These are phyloP conservation scores for Kodamaea sagamina DNA, from an alignment of 805 yeast genomes.

Conservation along the genomic window DNA sequence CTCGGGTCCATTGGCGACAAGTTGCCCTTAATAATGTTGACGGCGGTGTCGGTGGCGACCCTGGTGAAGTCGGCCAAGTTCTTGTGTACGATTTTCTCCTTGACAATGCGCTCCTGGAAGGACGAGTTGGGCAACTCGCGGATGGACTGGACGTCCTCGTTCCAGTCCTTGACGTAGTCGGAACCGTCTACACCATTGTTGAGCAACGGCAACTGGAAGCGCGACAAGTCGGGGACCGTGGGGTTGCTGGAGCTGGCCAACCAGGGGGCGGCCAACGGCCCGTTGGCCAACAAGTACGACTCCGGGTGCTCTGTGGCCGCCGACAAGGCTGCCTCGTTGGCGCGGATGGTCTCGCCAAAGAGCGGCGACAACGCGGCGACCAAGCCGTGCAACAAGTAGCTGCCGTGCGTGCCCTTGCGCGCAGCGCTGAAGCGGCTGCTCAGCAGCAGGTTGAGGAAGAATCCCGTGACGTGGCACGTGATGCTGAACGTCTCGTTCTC, in stretches of 20 bases:
- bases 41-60: constrained; percentile 77
- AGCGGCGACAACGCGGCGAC: constrained; percentile 65
- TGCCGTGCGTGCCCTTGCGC: constrained; percentile 32
- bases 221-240: constrained; percentile 55
- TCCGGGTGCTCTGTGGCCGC: constrained; percentile 48
- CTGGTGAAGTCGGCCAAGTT: constrained; percentile 73
- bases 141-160: constrained; percentile 84
- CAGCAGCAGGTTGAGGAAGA: constrained; percentile 72
- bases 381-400: constrained; percentile 60
- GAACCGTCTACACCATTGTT: constrained; percentile 61
- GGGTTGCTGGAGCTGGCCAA: constrained; percentile 38
- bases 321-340: constrained; percentile 50
- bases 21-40: constrained; percentile 72
- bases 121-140: constrained; percentile 64
- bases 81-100: constrained; percentile 75
- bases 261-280: constrained; percentile 77
- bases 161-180: constrained; percentile 73
- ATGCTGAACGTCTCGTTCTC: constrained; percentile 80
- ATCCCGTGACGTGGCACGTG: constrained; percentile 79
- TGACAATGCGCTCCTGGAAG: constrained; percentile 65
- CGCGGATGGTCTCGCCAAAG: constrained; percentile 53
- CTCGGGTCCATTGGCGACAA: constrained; percentile 78
- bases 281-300: constrained; percentile 61
- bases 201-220: constrained; percentile 57
- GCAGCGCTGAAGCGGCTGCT: constrained; percentile 70